Conservation (phyloP, 2,329 filamentous ascomycete species). For the Fusarium sp. region DNA sequence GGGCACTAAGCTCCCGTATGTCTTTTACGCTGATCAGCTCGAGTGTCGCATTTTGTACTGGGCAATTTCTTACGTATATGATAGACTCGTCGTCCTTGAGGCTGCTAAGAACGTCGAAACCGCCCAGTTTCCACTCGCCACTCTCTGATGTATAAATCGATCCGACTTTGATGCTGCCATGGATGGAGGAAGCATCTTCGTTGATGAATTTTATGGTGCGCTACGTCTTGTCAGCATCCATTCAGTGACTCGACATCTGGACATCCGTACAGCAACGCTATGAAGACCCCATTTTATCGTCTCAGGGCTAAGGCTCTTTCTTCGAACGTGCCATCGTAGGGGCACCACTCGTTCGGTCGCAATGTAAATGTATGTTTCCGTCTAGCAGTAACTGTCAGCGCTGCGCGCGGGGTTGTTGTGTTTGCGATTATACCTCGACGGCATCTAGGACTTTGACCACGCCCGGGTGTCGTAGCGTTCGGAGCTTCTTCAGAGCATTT, state of each 20-base stretch:
- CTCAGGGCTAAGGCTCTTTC: constrained; percentile 88
- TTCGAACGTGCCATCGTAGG: constrained; percentile 88
- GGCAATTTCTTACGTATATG: constrained; percentile 73
- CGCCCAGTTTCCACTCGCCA: constrained; percentile 96
- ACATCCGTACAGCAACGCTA: constrained; percentile 76
- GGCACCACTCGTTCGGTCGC: constrained; percentile 92
- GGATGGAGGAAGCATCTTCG: constrained; percentile 89
- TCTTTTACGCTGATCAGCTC: constrained; percentile 61
- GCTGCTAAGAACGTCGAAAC: constrained; percentile 92
- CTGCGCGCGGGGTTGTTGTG: background rate
- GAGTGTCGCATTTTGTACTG: background rate
- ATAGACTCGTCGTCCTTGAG: constrained; percentile 96
- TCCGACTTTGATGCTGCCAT: constrained; percentile 85
- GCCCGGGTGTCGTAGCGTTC: constrained; percentile 92
- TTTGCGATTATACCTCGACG: constrained; percentile 74
- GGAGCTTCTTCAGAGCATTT: constrained; percentile 93
- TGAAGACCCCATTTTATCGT: constrained; percentile 97
- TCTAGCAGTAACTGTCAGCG: constrained; percentile 64
- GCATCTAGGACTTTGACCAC: constrained; percentile 95
- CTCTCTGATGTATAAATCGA: constrained; percentile 95
- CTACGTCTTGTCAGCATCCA: constrained; percentile 56
- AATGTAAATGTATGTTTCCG: constrained; percentile 95
- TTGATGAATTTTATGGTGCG: constrained; percentile 97
- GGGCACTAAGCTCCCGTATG: constrained; percentile 86
- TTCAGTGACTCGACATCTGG: background rate